Conservation (phyloP, 345 rosid species). For the Linum usitatissimum region DNA sequence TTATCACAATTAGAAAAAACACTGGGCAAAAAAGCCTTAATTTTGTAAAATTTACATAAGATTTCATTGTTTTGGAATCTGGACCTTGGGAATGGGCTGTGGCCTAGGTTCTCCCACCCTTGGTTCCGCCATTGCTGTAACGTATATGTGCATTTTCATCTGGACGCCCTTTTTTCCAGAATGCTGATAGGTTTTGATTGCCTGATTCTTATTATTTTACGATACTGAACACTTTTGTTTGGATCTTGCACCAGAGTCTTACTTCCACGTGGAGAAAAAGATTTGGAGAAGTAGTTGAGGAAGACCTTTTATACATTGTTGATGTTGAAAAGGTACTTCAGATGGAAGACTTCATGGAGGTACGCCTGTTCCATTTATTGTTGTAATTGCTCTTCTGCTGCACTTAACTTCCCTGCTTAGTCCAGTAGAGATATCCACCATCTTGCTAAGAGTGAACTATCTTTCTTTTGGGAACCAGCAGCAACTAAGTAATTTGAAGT, state of each 20-base stretch:
- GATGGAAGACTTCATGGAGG: slow-evolving; percentile 87
- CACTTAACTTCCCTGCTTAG: not conserved
- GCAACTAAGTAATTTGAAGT: not conserved
- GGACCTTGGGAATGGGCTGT: no score
- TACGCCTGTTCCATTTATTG: slow-evolving; percentile 12
- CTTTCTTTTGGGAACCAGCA: not conserved
- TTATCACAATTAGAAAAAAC: no score
- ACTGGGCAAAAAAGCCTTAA: no score
- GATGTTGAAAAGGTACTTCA: slow-evolving; percentile 71
- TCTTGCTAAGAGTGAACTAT: not conserved
- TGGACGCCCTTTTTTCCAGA: not conserved
- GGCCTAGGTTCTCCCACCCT: no score
- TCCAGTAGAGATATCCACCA: not conserved
- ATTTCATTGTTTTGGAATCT: no score
- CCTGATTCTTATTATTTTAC: not conserved
- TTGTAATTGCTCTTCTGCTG: not conserved
- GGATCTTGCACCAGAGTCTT: slow-evolving; percentile 33
- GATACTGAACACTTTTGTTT: not conserved
- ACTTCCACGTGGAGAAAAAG: slow-evolving; percentile 61
- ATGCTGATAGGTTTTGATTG: not conserved
- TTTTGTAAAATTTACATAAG: no score
- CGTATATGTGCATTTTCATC: not conserved
- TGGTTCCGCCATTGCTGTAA: not conserved
- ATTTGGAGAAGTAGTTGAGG: slow-evolving; percentile 58
- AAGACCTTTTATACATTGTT: slow-evolving; percentile 42